phyloP scores from a whole-genome alignment of 179 eudicot genomes.

The Corrigiola litoralis region DNA sequence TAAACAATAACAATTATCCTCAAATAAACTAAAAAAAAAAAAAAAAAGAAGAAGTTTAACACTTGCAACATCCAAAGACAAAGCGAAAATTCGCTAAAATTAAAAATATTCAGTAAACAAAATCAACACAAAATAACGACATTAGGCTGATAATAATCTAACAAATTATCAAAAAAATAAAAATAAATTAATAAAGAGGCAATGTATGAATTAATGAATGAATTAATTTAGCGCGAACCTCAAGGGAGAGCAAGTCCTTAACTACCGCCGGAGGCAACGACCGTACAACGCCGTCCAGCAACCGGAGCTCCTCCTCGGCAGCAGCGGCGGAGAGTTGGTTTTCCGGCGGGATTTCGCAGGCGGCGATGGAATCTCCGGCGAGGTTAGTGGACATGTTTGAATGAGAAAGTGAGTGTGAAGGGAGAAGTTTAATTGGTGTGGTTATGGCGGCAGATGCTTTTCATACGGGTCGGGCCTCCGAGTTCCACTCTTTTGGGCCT shows the following conservation, averaged over 20 bases:
- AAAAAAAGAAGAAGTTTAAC: too few relatives aligned
- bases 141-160: too few relatives aligned
- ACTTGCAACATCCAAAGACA: too few relatives aligned
- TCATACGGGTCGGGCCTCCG: too few relatives aligned
- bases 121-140: too few relatives aligned
- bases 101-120: too few relatives aligned
- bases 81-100: too few relatives aligned
- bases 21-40: too few relatives aligned
- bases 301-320: conserved; percentile 34
- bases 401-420: neutral
- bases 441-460: neutral
- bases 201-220: neutral
- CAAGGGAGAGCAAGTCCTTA: conserved; percentile 44
- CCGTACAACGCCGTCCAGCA: conserved; percentile 40
- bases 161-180: neutral
- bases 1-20: too few relatives aligned
- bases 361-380: conserved; percentile 11
- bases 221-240: conserved; percentile 31
- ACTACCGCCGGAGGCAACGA: conserved; percentile 45
- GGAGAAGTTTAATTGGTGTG: neutral
- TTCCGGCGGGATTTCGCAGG: conserved; percentile 13
- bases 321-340: conserved; percentile 8
- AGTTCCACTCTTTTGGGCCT: too few relatives aligned
- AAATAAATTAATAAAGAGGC: neutral
- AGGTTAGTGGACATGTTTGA: conserved; percentile 14